Base-by-base conservation (phyloP, 805 yeast species). In the Metschnikowia koreensis region DNA sequence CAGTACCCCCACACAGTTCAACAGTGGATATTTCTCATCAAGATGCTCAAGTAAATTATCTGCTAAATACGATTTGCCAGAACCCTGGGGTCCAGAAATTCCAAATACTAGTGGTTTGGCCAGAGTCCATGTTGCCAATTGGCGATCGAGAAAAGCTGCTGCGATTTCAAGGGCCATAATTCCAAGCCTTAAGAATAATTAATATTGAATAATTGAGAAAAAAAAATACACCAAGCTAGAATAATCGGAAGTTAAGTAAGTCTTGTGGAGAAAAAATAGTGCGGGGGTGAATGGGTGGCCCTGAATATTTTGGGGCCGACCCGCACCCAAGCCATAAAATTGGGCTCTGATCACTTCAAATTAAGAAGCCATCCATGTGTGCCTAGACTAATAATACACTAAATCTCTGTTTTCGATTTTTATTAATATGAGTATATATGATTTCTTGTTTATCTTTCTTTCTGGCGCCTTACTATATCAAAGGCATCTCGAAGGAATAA, bases 71-170 rank as follows among this genome's bases (percentile, higher is more conserved):
- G 89, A 78, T 65, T 87, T 87, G 0, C 96, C 96, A 1, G 88
- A 82, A 0, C 96, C 96, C 64, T 87, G 96, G 0, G 92, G 89
- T 0, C 90, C 91, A 48, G 83, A 79, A 2, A 85, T 63, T 38
- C 82, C 89, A 29, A 79, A 66, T 15, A 86, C 69, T 7, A 85
- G 56, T 1, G 86, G 83, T 10, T 45, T 33, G 39, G 7, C 26
- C 17, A n/a, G 34, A 13, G 45, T 15, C 55, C 55, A 53, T 5
- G 12, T 3, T 11, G 38, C 42, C 38, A 58, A 38, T n/a, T 41
- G 41, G 11, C 41, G 38, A 15, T 54, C 56, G 4, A 58, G 43
- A 28, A 48, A 57, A 3, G 39, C 44, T n/a, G 51, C 50, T 6
- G 56, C 46, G 22, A 53, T 26, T 15, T 37, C 37, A 15, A 53